phyloP scores from a whole-genome alignment of 225 moss, liverwort and hornwort genomes.

The Takakia lepidozioides region DNA sequence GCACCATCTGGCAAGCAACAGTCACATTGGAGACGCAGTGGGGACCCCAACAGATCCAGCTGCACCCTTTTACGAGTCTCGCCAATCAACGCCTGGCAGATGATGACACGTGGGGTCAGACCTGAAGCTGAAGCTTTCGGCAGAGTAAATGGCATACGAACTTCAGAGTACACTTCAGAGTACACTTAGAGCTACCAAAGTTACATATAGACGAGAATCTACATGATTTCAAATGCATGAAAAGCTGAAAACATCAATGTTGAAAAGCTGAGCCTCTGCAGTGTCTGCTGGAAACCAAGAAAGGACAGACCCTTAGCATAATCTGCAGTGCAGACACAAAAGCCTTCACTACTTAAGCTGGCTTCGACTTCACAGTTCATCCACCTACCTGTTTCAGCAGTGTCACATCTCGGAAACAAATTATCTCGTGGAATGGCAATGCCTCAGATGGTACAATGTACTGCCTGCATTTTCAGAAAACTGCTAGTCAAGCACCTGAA shows the following conservation, averaged over 20 bases:
- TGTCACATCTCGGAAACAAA: conserved; percentile 66
- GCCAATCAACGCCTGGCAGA: conserved; percentile 76
- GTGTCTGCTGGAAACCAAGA: too few species aligned
- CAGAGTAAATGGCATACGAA: too few species aligned
- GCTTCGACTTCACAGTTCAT: not conserved
- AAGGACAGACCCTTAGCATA: too few species aligned
- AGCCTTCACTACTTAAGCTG: too few species aligned
- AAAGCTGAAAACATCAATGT: too few species aligned
- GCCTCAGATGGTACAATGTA: conserved; percentile 56
- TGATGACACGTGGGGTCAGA: too few species aligned
- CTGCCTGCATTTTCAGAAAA: conserved; percentile 27
- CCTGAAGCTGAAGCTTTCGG: too few species aligned
- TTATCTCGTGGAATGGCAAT: conserved; percentile 69
- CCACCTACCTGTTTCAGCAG: conserved; percentile 55
- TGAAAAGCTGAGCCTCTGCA: too few species aligned
- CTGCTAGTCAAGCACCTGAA: too few species aligned
- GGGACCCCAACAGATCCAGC: conserved; percentile 70
- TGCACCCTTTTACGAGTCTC: conserved; percentile 79
- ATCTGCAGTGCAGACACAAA: too few species aligned
- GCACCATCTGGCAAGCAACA: conserved; percentile 68
- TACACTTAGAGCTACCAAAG: conserved; percentile 1
- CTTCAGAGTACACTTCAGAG: too few species aligned
- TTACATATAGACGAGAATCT: not conserved
- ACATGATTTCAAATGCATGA: too few species aligned
- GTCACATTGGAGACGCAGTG: conserved; percentile 64